A percentile compares a stretch with the other conserved stretches of the same genome.
phyloP scores from a whole-genome alignment of 371 early-diverging fungal genomes.

The Fennellomyces sp. region DNA sequence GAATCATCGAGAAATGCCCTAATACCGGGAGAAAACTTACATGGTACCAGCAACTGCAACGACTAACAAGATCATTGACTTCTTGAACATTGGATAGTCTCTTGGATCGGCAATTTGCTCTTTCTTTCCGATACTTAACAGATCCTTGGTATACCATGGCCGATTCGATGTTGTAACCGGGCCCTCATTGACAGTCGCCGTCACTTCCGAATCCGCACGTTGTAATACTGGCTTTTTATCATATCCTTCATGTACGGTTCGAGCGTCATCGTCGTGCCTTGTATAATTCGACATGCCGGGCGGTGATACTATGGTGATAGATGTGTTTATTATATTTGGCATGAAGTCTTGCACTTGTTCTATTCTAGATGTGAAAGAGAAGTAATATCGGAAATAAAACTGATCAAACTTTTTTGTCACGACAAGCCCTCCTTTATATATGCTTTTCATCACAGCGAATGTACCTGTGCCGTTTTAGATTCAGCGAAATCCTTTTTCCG shows the following conservation, averaged over 20 bases:
- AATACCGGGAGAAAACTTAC: conserved; percentile 3
- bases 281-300: neutral
- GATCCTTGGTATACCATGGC: neutral
- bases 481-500: conserved; percentile 2
- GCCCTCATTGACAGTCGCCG: neutral
- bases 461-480: conserved; percentile 5
- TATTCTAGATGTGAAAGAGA: no score
- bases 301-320: neutral
- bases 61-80: conserved; percentile 12
- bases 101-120: conserved; percentile 14
- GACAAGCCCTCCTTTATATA: conserved; percentile 1
- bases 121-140: neutral
- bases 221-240: neutral
- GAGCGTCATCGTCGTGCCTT: neutral
- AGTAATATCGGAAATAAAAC: neutral
- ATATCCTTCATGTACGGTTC: neutral
- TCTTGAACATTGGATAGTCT: conserved; percentile 12
- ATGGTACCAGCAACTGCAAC: conserved; percentile 19
- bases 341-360: no score
- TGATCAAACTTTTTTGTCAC: neutral
- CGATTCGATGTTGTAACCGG: neutral
- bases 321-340: neutral
- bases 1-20: neutral
- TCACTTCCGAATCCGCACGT: neutral
- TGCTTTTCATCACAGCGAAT: neutral